Conservation (phyloP, 1,284 basidiomycete genomes). For the Xanthoconium separans region DNA sequence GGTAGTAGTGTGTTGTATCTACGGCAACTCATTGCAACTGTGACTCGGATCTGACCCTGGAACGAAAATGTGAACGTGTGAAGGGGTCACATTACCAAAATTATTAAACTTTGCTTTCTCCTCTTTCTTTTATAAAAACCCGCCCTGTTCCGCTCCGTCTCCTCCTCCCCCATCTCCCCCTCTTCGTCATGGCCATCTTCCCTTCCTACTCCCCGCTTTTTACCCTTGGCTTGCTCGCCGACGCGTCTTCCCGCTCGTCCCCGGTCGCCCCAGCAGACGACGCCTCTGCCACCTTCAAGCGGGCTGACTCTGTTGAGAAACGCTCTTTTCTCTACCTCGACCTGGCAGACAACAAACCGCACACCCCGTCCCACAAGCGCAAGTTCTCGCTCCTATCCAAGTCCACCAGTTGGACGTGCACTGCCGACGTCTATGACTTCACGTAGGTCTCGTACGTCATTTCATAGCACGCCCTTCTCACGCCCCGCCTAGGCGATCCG, state of each 20-base stretch:
- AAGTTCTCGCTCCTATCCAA: conserved; percentile 35
- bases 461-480: not conserved
- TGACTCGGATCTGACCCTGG: conserved; percentile 17
- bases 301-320: conserved; percentile 40
- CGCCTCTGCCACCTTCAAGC: conserved; percentile 42
- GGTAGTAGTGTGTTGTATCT: not conserved
- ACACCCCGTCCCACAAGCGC: conserved; percentile 43
- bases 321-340: conserved; percentile 60
- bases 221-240: conserved; percentile 29
- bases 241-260: not conserved
- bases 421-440: conserved; percentile 19
- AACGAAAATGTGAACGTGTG: conserved; percentile 18
- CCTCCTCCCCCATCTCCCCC: not conserved
- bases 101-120: conserved; percentile 23
- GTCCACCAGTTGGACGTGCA: conserved; percentile 29
- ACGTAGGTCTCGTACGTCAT: conserved; percentile 17
- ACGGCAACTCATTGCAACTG: conserved; percentile 21
- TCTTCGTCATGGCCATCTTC: conserved; percentile 7
- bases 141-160: not conserved
- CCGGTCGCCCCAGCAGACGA: conserved; percentile 8
- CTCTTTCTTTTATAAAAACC: conserved; percentile 14
- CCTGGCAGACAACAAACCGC: conserved; percentile 54
- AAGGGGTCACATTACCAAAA: conserved; percentile 4
- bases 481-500: conserved; percentile 17
- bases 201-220: conserved; percentile 32